Conservation (phyloP, 2,329 filamentous ascomycete species). For the Nigrospora osmanthi region DNA sequence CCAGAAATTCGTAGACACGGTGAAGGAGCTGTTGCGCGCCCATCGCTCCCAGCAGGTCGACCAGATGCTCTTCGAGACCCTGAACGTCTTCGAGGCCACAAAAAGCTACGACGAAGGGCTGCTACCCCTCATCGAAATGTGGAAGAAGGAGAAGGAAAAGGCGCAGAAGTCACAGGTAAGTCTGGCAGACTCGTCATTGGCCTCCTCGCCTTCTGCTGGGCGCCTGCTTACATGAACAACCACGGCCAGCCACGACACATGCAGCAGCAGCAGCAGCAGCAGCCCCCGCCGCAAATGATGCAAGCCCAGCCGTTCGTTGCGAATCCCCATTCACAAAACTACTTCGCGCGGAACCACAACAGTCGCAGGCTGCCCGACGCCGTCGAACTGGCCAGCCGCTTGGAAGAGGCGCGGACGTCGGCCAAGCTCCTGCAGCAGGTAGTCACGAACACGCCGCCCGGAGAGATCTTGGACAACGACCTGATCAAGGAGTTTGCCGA, state of each 20-base stretch:
- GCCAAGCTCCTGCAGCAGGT: slow-evolving; percentile 90
- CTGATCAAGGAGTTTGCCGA: slow-evolving; percentile 87
- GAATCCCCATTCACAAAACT: slow-evolving; percentile 36
- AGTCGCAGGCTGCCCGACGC: slow-evolving; percentile 54
- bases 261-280: slow-evolving; percentile 14
- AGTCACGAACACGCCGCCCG: slow-evolving; percentile 72
- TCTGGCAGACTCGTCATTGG: background rate
- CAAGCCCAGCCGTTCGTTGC: slow-evolving; percentile 30
- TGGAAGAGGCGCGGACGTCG: slow-evolving; percentile 86
- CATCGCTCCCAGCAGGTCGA: slow-evolving; percentile 69
- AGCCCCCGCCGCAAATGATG: slow-evolving; percentile 25
- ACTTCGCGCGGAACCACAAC: slow-evolving; percentile 45
- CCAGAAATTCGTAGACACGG: slow-evolving; percentile 68
- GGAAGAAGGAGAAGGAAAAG: slow-evolving; percentile 76
- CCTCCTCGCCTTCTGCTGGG: background rate
- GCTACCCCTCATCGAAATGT: slow-evolving; percentile 69
- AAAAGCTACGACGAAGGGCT: slow-evolving; percentile 71
- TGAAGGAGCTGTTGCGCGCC: slow-evolving; percentile 67
- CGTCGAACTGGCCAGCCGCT: slow-evolving; percentile 69
- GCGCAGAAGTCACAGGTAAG: slow-evolving; percentile 44
- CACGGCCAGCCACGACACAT: background rate
- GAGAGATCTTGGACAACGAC: slow-evolving; percentile 75
- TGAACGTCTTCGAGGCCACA: slow-evolving; percentile 68
- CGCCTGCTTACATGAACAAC: background rate
- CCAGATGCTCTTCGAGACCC: slow-evolving; percentile 79